Evolutionary conservation across 1,139 yeast species (phyloP).

Genomic region (Wickerhamomyces sp.): DNA sequence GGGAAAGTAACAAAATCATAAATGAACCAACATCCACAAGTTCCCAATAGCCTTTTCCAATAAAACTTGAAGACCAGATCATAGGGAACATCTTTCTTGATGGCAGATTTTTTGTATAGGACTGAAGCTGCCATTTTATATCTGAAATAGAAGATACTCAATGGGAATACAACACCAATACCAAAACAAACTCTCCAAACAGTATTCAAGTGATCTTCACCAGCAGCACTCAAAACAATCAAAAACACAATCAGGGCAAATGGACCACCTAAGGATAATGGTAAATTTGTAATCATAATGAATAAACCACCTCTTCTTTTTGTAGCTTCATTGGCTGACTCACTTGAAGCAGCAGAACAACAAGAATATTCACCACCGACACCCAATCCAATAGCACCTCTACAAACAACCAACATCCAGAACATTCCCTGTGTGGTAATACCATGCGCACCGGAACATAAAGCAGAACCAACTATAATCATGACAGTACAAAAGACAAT

Average conservation of each 20-base stretch:
- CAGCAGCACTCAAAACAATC: conserved; percentile 37
- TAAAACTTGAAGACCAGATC: conserved; percentile 46
- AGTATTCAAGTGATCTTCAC: conserved; percentile 41
- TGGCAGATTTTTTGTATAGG: conserved; percentile 48
- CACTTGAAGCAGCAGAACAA: conserved; percentile 52
- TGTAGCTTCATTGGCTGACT: conserved; percentile 67
- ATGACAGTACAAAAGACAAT: conserved; percentile 49
- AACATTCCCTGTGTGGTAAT: conserved; percentile 49
- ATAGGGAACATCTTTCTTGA: conserved; percentile 49
- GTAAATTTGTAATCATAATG: conserved; percentile 64
- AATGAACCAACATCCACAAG: conserved; percentile 58
- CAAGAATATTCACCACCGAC: conserved; percentile 70
- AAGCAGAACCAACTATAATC: conserved; percentile 49
- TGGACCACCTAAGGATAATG: conserved; percentile 72
- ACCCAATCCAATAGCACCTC: conserved; percentile 72
- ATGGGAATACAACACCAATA: conserved; percentile 71
- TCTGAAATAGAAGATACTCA: conserved; percentile 67
- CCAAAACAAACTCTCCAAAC: conserved; percentile 76
- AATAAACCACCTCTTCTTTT: conserved; percentile 62
- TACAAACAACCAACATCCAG: conserved; percentile 66
- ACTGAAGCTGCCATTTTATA: conserved; percentile 64
- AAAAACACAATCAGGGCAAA: conserved; percentile 65
- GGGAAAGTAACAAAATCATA: conserved; percentile 66
- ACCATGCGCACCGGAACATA: conserved; percentile 59
- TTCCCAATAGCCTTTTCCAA: conserved; percentile 52